These are phyloP conservation scores for Apium graveolens DNA, from an alignment of 129 eudicot species.

Conservation along the genomic window DNA sequence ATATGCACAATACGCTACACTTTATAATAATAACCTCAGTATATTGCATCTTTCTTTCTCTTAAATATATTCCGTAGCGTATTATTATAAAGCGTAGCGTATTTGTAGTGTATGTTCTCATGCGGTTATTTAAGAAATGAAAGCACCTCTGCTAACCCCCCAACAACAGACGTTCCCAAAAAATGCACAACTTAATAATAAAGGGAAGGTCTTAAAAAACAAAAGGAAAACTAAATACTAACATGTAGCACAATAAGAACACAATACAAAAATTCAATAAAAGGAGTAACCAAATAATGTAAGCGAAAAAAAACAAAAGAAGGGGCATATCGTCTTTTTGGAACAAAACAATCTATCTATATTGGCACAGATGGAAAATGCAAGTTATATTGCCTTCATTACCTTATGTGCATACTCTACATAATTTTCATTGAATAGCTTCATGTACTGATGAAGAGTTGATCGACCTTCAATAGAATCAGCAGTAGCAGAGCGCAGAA, in stretches of 20 bases:
- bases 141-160: neutral
- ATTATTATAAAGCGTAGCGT: no score
- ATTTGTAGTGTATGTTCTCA: no score
- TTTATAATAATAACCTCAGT: no score
- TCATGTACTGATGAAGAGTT: conserved; percentile 81
- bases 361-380: neutral
- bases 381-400: conserved; percentile 8
- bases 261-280: no score
- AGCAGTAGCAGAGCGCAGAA: conserved; percentile 49
- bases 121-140: neutral
- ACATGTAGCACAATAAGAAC: neutral
- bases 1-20: no score
- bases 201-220: neutral
- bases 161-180: neutral
- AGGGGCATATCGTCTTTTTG: neutral
- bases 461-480: conserved; percentile 97
- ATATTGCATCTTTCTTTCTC: no score
- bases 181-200: neutral
- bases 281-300: neutral
- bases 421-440: conserved; percentile 94
- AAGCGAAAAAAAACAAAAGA: neutral
- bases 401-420: conserved; percentile 99
- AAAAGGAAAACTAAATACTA: neutral
- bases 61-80: no score
- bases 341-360: neutral